A percentile compares a stretch with the other conserved stretches of the same genome.
phyloP scores from a whole-genome alignment of 2,329 filamentous ascomycete genomes.

The Nannizzia gypsea region DNA sequence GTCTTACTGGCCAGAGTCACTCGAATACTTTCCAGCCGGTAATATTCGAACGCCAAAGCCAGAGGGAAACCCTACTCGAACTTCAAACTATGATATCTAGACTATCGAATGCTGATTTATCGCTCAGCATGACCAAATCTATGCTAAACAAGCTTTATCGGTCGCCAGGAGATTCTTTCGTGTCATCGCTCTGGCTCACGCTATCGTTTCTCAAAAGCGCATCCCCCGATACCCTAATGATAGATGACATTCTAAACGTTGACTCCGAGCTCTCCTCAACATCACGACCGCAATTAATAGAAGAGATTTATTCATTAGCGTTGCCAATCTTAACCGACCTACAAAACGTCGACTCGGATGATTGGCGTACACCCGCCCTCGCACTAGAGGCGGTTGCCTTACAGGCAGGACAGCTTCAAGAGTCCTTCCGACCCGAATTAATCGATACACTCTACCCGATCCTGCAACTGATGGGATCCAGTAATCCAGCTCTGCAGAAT shows the following conservation, averaged over 20 bases:
- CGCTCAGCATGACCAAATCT: conserved; percentile 45
- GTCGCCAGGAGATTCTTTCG: conserved; percentile 45
- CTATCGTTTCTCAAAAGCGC: conserved; percentile 57
- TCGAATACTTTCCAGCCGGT: conserved; percentile 46
- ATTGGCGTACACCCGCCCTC: conserved; percentile 66
- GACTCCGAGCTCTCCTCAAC: conserved; percentile 21
- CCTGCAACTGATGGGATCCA: conserved; percentile 73
- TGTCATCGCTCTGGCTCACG: conserved; percentile 70
- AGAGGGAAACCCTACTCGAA: conserved; percentile 50
- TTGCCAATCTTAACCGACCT: conserved; percentile 30
- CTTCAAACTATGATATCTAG: conserved; percentile 51
- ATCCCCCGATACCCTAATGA: conserved; percentile 39
- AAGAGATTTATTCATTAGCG: conserved; percentile 35
- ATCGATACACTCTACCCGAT: conserved; percentile 86
- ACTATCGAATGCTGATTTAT: conserved; percentile 36
- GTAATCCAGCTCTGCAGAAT: conserved; percentile 53
- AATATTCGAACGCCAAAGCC: conserved; percentile 52
- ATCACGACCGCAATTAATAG: conserved; percentile 26
- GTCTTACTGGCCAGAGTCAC: conserved; percentile 16
- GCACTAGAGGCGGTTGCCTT: conserved; percentile 71
- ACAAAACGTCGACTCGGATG: conserved; percentile 30
- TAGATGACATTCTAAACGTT: conserved; percentile 57
- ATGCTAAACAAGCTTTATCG: conserved; percentile 54
- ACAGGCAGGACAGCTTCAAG: conserved; percentile 54
- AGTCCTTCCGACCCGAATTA: conserved; percentile 67